Evolutionary conservation across 1,284 basidiomycete species (phyloP).

Genomic region (Ceraceosorus guamensis): DNA sequence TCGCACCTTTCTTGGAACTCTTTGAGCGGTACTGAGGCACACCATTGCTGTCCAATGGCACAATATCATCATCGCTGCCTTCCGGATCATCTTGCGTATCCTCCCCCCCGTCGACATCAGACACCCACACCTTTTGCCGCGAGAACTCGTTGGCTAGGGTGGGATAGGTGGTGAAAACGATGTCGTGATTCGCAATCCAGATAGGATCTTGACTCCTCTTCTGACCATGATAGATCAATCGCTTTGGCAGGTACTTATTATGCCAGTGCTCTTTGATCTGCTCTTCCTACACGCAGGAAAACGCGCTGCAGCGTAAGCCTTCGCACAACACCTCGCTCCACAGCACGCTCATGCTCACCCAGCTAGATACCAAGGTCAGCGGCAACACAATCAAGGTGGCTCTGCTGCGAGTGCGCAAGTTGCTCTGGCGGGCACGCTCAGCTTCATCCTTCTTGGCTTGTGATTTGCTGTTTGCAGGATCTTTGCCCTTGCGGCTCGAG

Average conservation of each 20-base stretch:
- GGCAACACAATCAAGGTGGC: constrained; percentile 96
- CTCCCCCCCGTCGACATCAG: constrained; percentile 7
- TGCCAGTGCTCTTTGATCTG: constrained; percentile 80
- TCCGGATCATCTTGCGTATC: constrained; percentile 10
- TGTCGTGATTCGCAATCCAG: constrained; percentile 85
- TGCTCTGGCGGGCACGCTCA: constrained; percentile 23
- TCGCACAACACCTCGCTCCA: not conserved
- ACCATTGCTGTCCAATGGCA: constrained; percentile 65
- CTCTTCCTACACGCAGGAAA: constrained; percentile 57
- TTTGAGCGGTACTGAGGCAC: constrained; percentile 8
- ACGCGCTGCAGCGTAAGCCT: not conserved
- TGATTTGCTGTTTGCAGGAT: constrained; percentile 13
- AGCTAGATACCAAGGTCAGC: constrained; percentile 90
- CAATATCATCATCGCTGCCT: constrained; percentile 53
- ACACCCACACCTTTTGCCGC: constrained; percentile 59
- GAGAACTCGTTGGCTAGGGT: constrained; percentile 92
- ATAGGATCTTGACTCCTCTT: constrained; percentile 73
- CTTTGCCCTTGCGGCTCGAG: constrained; percentile 58
- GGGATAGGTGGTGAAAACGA: constrained; percentile 94
- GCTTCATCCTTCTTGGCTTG: constrained; percentile 14
- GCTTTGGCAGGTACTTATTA: constrained; percentile 47
- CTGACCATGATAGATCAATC: constrained; percentile 95
- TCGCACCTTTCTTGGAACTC: constrained; percentile 1
- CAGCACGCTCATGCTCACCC: constrained; percentile 51
- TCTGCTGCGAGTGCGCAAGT: constrained; percentile 57